Evolutionary conservation across 176 grass and related monocot species (phyloP).

Genomic region (Areca catechu): DNA sequence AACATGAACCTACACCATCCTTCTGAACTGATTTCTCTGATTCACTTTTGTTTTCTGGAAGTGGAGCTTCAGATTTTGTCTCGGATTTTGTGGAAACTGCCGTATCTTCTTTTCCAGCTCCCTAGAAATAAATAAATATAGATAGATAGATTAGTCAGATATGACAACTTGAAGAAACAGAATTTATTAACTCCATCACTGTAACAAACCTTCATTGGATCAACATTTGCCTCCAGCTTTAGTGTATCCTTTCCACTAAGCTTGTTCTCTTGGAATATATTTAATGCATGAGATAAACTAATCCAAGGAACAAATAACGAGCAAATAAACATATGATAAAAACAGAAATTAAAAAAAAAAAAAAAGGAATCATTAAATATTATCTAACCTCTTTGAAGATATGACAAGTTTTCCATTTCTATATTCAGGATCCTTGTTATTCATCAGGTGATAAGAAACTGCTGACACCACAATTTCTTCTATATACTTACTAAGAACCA

Average conservation of each 20-base stretch:
- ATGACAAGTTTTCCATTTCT: slow-evolving; percentile 65
- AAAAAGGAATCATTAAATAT: not conserved
- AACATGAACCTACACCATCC: slow-evolving; percentile 29
- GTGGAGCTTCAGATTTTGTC: slow-evolving; percentile 44
- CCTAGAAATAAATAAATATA: slow-evolving; percentile 24
- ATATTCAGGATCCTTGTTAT: slow-evolving; percentile 59
- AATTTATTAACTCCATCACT: too few relatives aligned
- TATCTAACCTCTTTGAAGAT: slow-evolving; percentile 56
- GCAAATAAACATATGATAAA: slow-evolving; percentile 11
- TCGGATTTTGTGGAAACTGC: slow-evolving; percentile 40
- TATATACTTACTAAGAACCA: slow-evolving; percentile 53
- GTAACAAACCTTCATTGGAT: slow-evolving; percentile 31
- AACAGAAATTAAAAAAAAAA: slow-evolving; percentile 13
- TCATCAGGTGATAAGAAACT: slow-evolving; percentile 87
- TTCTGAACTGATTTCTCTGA: slow-evolving; percentile 52
- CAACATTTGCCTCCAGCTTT: slow-evolving; percentile 33
- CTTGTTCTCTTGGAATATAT: slow-evolving; percentile 75
- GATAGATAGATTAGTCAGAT: too few relatives aligned
- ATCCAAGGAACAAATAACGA: not conserved
- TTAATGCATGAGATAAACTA: slow-evolving; percentile 66
- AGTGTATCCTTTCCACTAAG: slow-evolving; percentile 35
- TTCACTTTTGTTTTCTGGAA: slow-evolving; percentile 45
- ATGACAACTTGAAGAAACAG: too few relatives aligned
- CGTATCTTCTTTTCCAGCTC: slow-evolving; percentile 25
- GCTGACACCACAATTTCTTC: slow-evolving; percentile 76